Percentiles rank a stretch among this genome's conserved stretches.
Conservation (phyloP, 2,329 filamentous ascomycete genomes). For the Diplodia seriata region DNA sequence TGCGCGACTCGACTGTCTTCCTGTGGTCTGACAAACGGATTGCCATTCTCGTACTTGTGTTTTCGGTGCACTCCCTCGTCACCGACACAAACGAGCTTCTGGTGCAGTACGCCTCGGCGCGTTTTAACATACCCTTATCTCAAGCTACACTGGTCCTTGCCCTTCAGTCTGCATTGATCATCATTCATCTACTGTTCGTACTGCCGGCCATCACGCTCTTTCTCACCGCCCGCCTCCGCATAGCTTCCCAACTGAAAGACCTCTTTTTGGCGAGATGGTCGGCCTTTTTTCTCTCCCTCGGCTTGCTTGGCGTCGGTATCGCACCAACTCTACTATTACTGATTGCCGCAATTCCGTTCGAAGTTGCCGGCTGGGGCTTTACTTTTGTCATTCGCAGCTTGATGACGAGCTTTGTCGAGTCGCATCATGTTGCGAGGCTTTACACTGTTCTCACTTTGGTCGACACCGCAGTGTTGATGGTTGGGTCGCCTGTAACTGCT, state of each 20-base stretch:
- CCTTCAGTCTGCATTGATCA: slow-evolving; percentile 40
- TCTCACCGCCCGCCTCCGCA: slow-evolving; percentile 33
- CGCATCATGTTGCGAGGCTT: slow-evolving; percentile 61
- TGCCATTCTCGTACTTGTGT: slow-evolving; percentile 41
- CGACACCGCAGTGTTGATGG: slow-evolving; percentile 58
- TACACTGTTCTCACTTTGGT: slow-evolving; percentile 61
- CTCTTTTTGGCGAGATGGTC: slow-evolving; percentile 43
- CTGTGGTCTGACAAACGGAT: slow-evolving; percentile 43
- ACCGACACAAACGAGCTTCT: slow-evolving; percentile 44
- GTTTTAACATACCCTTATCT: slow-evolving; percentile 57
- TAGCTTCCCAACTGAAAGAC: slow-evolving; percentile 38
- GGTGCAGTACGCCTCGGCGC: slow-evolving; percentile 61
- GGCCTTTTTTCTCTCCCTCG: slow-evolving; percentile 38
- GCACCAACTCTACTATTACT: slow-evolving; percentile 40
- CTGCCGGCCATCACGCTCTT: slow-evolving; percentile 41
- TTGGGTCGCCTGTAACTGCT: slow-evolving; percentile 57
- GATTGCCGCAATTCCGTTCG: slow-evolving; percentile 52
- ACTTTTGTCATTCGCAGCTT: slow-evolving; percentile 56
- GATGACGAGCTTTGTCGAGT: slow-evolving; percentile 61
- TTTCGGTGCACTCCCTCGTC: slow-evolving; percentile 40
- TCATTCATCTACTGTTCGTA: slow-evolving; percentile 42
- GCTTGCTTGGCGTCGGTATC: slow-evolving; percentile 42
- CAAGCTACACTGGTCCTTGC: slow-evolving; percentile 44
- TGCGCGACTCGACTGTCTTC: slow-evolving; percentile 39
- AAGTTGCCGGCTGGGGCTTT: slow-evolving; percentile 57